Base-by-base conservation (phyloP, 139 green algal genomes). In the Haematococcus lacustris region DNA sequence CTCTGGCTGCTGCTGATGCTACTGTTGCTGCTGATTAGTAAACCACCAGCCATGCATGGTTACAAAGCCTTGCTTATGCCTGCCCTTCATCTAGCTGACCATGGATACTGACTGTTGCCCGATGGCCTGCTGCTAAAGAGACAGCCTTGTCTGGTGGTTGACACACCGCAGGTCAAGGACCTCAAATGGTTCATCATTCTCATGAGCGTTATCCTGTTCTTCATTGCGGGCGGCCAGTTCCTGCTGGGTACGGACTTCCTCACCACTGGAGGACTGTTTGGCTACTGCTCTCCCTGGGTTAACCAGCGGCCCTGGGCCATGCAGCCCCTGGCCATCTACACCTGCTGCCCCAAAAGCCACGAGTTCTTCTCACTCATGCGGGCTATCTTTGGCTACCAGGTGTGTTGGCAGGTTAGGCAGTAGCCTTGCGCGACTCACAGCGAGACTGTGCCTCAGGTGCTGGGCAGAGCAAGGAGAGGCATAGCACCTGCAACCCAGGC, bases 171-270 rank as follows among this genome's bases (percentile, higher is more conserved):
- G 71, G 60, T 87, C 63, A 84, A 83, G 68, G 76, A 85, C 65
- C 80, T 88, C 67, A 83, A 83, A 77, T 79, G 78, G 66, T 74
- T 88, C 32, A 64, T 88, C 51, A 73, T 82, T 38, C 35, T 65
- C 37, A 83, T 83, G 34, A 78, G 77, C 1, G 23, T 84, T 34
- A 40, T 83, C 39, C 73, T 88, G 21, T 88, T 88, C 79, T 82
- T 81, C 65, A 88, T 88, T 28, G 82, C 82, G 13, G 79, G 77
- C 30, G 82, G 82, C 5, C 81, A 86, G 74, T 59, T 83, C 21
- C 43, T 33, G 2, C 13, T 76, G 0, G 75, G 68, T 3, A 75
- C 61, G 7, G n/a, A 69, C 37, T 53, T 64, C 25, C 68, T 79
- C 34, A 75, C 68, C 43, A 35, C 25, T 21, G 74, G 67, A 2